Conservation (phyloP, 441 rosid genomes). For the Gossypium schwendimanii region DNA sequence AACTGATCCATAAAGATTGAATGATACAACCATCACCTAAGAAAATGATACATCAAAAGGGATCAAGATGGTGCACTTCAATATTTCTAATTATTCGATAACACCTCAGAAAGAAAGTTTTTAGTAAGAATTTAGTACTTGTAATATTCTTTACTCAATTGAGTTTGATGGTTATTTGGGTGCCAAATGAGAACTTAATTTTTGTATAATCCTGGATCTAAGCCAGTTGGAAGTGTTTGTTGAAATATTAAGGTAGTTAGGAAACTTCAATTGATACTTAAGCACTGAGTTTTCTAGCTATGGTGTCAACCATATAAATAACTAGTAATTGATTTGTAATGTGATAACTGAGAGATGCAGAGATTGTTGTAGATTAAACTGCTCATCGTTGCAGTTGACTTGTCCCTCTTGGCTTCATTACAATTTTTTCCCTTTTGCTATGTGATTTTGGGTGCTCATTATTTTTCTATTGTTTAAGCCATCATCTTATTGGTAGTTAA, state of each 20-base stretch:
- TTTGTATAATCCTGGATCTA: not conserved
- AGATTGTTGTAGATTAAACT: not conserved
- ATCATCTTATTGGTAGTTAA: not conserved
- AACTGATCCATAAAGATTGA: not conserved
- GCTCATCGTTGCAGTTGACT: not conserved
- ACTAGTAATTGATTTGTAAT: not conserved
- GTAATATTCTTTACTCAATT: not conserved
- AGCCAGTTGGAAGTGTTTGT: not conserved
- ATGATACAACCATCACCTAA: not conserved
- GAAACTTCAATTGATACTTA: not conserved
- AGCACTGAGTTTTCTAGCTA: not conserved
- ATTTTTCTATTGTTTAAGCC: not conserved
- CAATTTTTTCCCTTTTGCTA: not conserved
- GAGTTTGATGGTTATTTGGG: not conserved
- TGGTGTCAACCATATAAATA: not conserved
- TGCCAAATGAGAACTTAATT: not conserved
- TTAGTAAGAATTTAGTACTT: not conserved
- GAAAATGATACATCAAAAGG: not conserved
- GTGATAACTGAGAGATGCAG: not conserved
- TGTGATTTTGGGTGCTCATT: not conserved
- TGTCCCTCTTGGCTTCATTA: not conserved
- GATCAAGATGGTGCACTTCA: not conserved
- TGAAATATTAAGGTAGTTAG: not conserved
- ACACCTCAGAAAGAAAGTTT: not conserved
- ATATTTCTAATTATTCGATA: not conserved